Conservation (phyloP, 768 basidiomycete genomes). For the Neoboletus subvelutipes region DNA sequence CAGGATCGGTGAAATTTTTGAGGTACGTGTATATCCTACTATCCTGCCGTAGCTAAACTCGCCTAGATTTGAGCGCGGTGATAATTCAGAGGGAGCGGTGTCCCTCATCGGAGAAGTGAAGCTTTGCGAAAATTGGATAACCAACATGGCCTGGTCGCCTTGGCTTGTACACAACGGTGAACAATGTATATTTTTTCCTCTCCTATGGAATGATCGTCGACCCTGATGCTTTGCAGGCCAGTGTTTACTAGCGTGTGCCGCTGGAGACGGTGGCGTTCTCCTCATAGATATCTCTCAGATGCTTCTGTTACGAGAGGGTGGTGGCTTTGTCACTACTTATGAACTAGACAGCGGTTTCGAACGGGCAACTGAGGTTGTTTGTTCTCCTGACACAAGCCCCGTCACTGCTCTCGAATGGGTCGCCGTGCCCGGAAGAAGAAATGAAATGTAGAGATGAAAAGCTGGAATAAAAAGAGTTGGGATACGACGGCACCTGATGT, state of each 20-base stretch:
- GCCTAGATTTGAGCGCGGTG: conserved; percentile 22
- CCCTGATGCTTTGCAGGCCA: conserved; percentile 42
- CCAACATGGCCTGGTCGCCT: conserved; percentile 55
- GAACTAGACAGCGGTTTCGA: conserved; percentile 35
- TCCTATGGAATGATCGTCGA: conserved; percentile 13
- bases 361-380: too few species aligned
- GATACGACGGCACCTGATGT: too few species aligned
- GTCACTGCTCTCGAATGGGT: too few species aligned
- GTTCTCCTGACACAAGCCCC: too few species aligned
- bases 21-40: conserved; percentile 39
- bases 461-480: too few species aligned
- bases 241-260: conserved; percentile 56
- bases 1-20: conserved; percentile 59
- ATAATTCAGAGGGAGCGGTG: conserved; percentile 22
- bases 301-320: conserved; percentile 28
- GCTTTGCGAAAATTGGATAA: conserved; percentile 63
- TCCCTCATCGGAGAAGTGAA: conserved; percentile 40
- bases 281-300: conserved; percentile 53
- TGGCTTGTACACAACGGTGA: conserved; percentile 45
- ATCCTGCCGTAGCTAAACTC: neutral
- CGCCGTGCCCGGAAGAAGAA: too few species aligned
- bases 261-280: conserved; percentile 58
- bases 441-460: too few species aligned
- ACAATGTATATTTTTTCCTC: conserved; percentile 39
- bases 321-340: conserved; percentile 33